A percentile compares a stretch with the other conserved stretches of the same genome.
These are phyloP conservation scores for Teratosphaeria gauchensis DNA, from an alignment of 2,329 filamentous ascomycete species.

Conservation along the genomic window DNA sequence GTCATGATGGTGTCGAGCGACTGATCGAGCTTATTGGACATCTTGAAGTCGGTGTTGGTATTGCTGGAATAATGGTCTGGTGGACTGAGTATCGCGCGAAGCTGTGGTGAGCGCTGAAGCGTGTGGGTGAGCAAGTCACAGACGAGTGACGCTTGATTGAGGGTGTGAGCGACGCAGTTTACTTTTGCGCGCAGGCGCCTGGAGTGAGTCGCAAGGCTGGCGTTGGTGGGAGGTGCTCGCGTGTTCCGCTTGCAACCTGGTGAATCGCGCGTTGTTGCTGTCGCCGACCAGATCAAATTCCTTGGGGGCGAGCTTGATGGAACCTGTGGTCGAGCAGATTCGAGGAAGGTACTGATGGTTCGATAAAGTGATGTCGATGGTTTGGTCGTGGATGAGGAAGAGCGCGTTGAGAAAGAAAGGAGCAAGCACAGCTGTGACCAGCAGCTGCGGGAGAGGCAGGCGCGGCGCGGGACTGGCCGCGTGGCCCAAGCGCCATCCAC, in stretches of 20 bases:
- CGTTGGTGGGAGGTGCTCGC: not conserved
- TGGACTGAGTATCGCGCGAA: not conserved
- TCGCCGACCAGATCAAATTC: not conserved
- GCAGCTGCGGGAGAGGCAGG: not conserved
- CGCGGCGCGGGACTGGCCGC: not conserved
- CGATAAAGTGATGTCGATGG: not conserved
- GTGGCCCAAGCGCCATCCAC: not conserved
- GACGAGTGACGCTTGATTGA: not conserved
- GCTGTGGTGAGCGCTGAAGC: not conserved
- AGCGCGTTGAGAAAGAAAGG: not conserved
- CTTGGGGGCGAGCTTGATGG: not conserved
- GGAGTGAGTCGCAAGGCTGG: not conserved
- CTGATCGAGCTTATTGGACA: conserved; percentile 94
- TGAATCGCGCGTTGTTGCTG: not conserved
- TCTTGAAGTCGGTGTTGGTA: conserved; percentile 34
- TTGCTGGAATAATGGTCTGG: not conserved
- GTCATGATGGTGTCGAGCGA: conserved; percentile 96
- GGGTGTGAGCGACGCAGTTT: not conserved
- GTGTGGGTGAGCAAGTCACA: not conserved
- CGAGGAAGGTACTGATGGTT: not conserved
- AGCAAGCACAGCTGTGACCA: not conserved
- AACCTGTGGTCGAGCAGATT: not conserved
- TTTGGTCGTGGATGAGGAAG: not conserved
- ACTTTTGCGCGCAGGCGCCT: not conserved
- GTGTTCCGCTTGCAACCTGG: not conserved